These are phyloP conservation scores for Colletotrichum endophyticum DNA, from an alignment of 2,329 filamentous ascomycete species.

Conservation along the genomic window DNA sequence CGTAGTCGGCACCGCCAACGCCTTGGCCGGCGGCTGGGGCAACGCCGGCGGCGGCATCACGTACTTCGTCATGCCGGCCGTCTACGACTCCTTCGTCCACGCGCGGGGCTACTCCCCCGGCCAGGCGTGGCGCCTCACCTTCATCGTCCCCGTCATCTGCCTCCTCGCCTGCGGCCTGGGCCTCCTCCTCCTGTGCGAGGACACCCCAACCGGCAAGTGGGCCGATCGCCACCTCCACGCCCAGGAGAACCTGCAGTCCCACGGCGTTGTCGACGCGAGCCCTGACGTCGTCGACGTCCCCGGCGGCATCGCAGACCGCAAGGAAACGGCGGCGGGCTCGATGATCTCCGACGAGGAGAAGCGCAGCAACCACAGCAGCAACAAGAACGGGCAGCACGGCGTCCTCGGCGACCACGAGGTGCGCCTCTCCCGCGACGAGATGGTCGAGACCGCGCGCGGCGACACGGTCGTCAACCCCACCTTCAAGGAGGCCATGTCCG, in stretches of 20 bases:
- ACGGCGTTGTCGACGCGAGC: conserved; percentile 48
- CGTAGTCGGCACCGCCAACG: conserved; percentile 87
- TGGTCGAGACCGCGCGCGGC: conserved; percentile 58
- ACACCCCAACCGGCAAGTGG: conserved; percentile 86
- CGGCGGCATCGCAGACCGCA: conserved; percentile 49
- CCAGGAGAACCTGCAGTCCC: conserved; percentile 55
- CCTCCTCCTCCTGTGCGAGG: conserved; percentile 76
- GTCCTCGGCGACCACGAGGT: conserved; percentile 47
- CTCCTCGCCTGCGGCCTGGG: conserved; percentile 69
- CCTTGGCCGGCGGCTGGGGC: conserved; percentile 82
- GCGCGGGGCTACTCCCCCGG: conserved; percentile 65
- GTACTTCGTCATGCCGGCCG: conserved; percentile 91
- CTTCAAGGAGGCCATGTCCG: conserved; percentile 46
- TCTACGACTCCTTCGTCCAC: conserved; percentile 77
- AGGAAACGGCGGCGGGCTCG: conserved; percentile 24
- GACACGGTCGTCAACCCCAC: conserved; percentile 63
- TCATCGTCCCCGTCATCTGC: conserved; percentile 82
- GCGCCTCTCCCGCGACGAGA: conserved; percentile 51
- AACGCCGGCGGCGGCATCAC: conserved; percentile 91
- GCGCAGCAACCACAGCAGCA: conserved; percentile 36
- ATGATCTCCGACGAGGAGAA: conserved; percentile 35
- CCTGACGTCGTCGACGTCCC: conserved; percentile 55
- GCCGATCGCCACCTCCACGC: conserved; percentile 68
- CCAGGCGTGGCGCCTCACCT: conserved; percentile 83
- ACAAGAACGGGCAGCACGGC: conserved; percentile 29